These are phyloP conservation scores for Agapanthus africanus DNA, from an alignment of 106 monocot species.

Conservation along the genomic window DNA sequence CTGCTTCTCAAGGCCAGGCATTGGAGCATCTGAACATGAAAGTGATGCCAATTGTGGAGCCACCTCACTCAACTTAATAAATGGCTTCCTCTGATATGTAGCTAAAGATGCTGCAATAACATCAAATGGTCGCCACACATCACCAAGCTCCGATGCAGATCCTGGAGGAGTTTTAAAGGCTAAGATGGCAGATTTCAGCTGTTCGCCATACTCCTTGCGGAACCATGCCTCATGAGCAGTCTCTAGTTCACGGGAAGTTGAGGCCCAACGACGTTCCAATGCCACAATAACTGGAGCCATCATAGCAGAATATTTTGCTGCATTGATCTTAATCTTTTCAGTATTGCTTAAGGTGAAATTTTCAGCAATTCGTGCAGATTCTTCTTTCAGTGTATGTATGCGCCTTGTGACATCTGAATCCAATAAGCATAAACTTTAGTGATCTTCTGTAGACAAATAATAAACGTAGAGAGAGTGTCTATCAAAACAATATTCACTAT, in stretches of 20 bases:
- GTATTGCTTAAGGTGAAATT: constrained; percentile 62
- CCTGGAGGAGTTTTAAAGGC: constrained; percentile 72
- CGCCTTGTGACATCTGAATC: constrained; percentile 83
- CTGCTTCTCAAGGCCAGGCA: constrained; percentile 94
- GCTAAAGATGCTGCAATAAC: constrained; percentile 75
- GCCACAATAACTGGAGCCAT: constrained; percentile 97
- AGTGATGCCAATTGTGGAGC: constrained; percentile 66
- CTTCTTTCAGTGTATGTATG: constrained; percentile 83
- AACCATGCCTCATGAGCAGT: constrained; percentile 93
- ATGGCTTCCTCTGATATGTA: constrained; percentile 62
- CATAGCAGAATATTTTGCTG: constrained; percentile 87
- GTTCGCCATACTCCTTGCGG: constrained; percentile 66
- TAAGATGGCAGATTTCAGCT: constrained; percentile 65
- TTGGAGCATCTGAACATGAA: constrained; percentile 83
- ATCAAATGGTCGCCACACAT: constrained; percentile 86
- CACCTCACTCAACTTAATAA: constrained; percentile 60
- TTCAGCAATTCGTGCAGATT: constrained; percentile 71
- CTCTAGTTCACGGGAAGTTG: constrained; percentile 78
- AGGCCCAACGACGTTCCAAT: constrained; percentile 86
- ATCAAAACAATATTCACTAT: background rate
- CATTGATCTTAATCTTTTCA: constrained; percentile 91
- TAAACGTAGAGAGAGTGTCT: background rate
- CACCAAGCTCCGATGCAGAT: constrained; percentile 47
- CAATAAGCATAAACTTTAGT: background rate
- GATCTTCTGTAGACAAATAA: background rate